Conservation (phyloP, 2,329 filamentous ascomycete genomes). For the Xylaria sp. region DNA sequence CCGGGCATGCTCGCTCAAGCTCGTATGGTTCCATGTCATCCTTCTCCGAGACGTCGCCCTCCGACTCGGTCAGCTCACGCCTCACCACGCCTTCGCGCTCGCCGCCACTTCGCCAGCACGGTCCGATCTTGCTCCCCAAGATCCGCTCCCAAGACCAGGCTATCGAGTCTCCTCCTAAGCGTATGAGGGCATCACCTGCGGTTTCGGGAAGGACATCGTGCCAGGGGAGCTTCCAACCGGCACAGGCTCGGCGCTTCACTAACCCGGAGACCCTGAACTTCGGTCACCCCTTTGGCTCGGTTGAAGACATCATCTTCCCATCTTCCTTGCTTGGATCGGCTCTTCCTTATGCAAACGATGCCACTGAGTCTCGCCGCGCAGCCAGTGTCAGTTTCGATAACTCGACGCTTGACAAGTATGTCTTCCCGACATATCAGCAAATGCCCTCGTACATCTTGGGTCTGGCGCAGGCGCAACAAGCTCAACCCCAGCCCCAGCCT, state of each 20-base stretch:
- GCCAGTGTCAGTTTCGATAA: constrained; percentile 66
- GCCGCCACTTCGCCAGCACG: constrained; percentile 69
- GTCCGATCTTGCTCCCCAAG: constrained; percentile 76
- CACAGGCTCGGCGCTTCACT: constrained; percentile 55
- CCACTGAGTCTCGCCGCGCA: constrained; percentile 49
- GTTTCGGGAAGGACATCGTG: constrained; percentile 32
- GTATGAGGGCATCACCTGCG: constrained; percentile 50
- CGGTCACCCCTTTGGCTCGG: constrained; percentile 34
- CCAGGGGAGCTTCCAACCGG: constrained; percentile 37
- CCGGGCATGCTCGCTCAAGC: constrained; percentile 55
- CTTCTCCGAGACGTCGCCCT: constrained; percentile 54
- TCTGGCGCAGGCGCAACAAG: constrained; percentile 27
- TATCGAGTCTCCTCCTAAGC: constrained; percentile 54
- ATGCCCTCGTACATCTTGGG: constrained; percentile 53
- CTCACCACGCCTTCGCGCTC: constrained; percentile 62
- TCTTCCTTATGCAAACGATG: constrained; percentile 49
- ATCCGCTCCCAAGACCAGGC: constrained; percentile 80
- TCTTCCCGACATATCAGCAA: constrained; percentile 79
- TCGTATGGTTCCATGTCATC: constrained; percentile 66
- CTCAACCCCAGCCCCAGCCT: neutral
- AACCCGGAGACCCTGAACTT: constrained; percentile 51
- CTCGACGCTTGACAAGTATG: constrained; percentile 61
- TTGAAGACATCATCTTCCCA: constrained; percentile 32
- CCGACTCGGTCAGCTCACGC: constrained; percentile 62
- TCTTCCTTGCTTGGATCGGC: constrained; percentile 62